These are phyloP conservation scores for Colletotrichum costaricense DNA, from an alignment of 2,329 filamentous ascomycete species.

Conservation along the genomic window DNA sequence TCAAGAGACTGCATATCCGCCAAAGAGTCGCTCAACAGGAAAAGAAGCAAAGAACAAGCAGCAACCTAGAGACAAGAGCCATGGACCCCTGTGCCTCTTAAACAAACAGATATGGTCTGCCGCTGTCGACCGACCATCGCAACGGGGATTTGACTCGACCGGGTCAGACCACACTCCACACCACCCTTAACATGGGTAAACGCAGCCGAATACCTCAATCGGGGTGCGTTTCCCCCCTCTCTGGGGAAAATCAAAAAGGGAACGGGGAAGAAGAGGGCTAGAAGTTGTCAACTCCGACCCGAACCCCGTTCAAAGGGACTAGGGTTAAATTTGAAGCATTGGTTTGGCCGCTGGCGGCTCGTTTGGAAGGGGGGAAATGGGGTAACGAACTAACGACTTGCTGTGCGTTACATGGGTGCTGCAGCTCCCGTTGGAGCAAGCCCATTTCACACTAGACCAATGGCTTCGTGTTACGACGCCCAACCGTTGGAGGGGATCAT, in stretches of 20 bases:
- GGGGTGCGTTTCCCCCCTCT: background rate
- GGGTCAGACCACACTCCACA: slow-evolving; percentile 16
- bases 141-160: background rate
- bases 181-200: background rate
- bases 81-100: background rate
- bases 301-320: slow-evolving; percentile 13
- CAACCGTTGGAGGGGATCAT: background rate
- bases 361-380: background rate
- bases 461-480: background rate
- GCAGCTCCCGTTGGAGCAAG: background rate
- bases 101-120: background rate
- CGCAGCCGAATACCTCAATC: background rate
- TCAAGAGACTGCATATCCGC: background rate
- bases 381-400: background rate
- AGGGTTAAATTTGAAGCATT: background rate
- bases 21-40: background rate
- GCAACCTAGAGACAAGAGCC: background rate
- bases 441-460: background rate
- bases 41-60: background rate
- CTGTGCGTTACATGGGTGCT: background rate
- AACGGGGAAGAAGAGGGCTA: background rate
- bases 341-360: background rate
- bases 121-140: background rate
- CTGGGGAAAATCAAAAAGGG: background rate
- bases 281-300: slow-evolving; percentile 16